Evolutionary conservation across 495 filamentous ascomycete species (phyloP).

Genomic region (Penicillium riverlandense): DNA sequence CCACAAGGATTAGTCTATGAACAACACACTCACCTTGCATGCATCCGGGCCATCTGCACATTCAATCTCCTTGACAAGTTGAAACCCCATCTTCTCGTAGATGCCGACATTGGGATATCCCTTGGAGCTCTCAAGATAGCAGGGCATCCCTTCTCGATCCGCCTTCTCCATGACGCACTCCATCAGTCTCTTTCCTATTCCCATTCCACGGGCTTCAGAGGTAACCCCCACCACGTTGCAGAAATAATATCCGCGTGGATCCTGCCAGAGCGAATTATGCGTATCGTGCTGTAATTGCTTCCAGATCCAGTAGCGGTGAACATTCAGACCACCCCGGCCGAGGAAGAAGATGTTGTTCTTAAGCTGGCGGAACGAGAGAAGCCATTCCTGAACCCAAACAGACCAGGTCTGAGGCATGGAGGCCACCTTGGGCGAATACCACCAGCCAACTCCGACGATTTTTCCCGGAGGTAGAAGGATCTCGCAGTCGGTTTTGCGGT

Average conservation of each 20-base stretch:
- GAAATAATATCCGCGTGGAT: slow-evolving; percentile 56
- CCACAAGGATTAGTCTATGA: too few species aligned
- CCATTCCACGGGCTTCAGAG: slow-evolving; percentile 49
- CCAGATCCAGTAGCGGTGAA: slow-evolving; percentile 54
- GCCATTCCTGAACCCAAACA: slow-evolving; percentile 50
- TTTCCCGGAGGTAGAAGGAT: slow-evolving; percentile 10
- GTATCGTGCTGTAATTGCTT: slow-evolving; percentile 35
- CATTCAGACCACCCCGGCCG: slow-evolving; percentile 58
- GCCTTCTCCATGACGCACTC: slow-evolving; percentile 49
- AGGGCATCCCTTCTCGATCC: slow-evolving; percentile 50
- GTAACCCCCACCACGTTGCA: slow-evolving; percentile 63
- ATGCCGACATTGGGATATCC: slow-evolving; percentile 57
- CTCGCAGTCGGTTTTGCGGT: slow-evolving; percentile 9
- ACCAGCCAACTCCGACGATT: slow-evolving; percentile 59
- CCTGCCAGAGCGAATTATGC: slow-evolving; percentile 27
- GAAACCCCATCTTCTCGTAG: slow-evolving; percentile 60
- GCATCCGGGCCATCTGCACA: slow-evolving; percentile 50
- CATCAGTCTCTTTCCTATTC: slow-evolving; percentile 53
- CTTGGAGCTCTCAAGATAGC: slow-evolving; percentile 60
- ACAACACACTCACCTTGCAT: slow-evolving; percentile 23
- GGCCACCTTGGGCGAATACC: slow-evolving; percentile 45
- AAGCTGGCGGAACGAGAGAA: slow-evolving; percentile 52
- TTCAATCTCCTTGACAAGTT: slow-evolving; percentile 52
- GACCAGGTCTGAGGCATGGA: slow-evolving; percentile 40
- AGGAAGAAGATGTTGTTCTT: slow-evolving; percentile 52